Evolutionary conservation across 768 basidiomycete genomes (phyloP).

Genomic region (Leccinum boreale): DNA sequence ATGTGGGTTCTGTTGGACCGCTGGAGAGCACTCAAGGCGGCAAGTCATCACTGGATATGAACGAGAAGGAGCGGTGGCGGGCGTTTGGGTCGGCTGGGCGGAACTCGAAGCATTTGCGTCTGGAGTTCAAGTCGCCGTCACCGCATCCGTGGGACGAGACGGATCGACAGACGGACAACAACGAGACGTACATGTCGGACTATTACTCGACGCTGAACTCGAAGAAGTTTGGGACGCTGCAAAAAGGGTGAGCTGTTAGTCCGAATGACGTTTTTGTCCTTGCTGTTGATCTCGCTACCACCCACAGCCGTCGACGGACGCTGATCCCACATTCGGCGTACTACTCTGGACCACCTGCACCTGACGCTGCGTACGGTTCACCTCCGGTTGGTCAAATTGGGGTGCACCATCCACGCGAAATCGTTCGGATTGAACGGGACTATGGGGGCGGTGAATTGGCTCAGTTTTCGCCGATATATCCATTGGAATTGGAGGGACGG

Average conservation of each 20-base stretch:
- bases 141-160: slow-evolving; percentile 68
- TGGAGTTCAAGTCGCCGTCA: slow-evolving; percentile 49
- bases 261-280: not conserved
- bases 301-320: slow-evolving; percentile 35
- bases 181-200: slow-evolving; percentile 24
- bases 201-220: slow-evolving; percentile 44
- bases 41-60: slow-evolving; percentile 10
- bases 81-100: slow-evolving; percentile 21
- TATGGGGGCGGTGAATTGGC: slow-evolving; percentile 86
- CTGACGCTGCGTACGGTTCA: slow-evolving; percentile 79
- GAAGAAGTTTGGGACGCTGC: slow-evolving; percentile 42
- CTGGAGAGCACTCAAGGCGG: slow-evolving; percentile 11
- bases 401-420: slow-evolving; percentile 85
- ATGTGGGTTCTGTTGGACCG: slow-evolving; percentile 11
- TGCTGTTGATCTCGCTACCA: slow-evolving; percentile 20
- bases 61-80: slow-evolving; percentile 29
- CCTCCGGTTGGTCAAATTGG: slow-evolving; percentile 83
- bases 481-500: slow-evolving; percentile 89
- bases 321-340: slow-evolving; percentile 77
- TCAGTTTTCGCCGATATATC: slow-evolving; percentile 88
- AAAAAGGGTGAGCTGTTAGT: slow-evolving; percentile 37
- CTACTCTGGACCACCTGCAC: slow-evolving; percentile 76
- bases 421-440: slow-evolving; percentile 89
- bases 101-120: slow-evolving; percentile 43
- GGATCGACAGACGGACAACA: slow-evolving; percentile 46